Percentiles rank a stretch among this genome's conserved stretches.
Conservation (phyloP, 192 early-diverging fungal genomes). For the Chytriomyces confervae region DNA sequence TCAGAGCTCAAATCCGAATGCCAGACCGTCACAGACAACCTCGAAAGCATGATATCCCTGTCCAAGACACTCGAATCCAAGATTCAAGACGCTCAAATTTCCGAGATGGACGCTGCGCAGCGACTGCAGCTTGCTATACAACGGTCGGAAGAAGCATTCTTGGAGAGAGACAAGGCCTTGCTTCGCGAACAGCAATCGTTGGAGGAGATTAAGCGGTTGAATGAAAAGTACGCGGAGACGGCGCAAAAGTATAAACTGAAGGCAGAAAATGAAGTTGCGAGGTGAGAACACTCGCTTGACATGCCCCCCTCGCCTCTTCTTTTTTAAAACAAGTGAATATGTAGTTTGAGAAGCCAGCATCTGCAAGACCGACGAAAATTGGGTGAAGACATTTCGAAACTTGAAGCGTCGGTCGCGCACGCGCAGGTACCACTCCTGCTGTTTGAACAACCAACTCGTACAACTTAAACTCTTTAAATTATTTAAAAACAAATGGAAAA, state of each 20-base stretch:
- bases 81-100: slow-evolving; percentile 11
- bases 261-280: slow-evolving; percentile 44
- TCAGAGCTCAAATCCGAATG: slow-evolving; percentile 25
- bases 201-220: slow-evolving; percentile 43
- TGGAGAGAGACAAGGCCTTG: slow-evolving; percentile 50
- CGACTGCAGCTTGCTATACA: not conserved
- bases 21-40: slow-evolving; percentile 13
- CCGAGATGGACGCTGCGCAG: slow-evolving; percentile 27
- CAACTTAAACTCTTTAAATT: not conserved
- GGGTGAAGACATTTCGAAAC: slow-evolving; percentile 42
- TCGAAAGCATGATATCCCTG: slow-evolving; percentile 12
- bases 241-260: slow-evolving; percentile 42
- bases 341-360: slow-evolving; percentile 46
- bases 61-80: slow-evolving; percentile 29
- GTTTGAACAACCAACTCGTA: slow-evolving; percentile 1
- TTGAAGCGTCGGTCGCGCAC: slow-evolving; percentile 41
- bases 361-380: slow-evolving; percentile 36
- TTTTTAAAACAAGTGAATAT: not conserved
- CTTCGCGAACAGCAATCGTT: slow-evolving; percentile 45
- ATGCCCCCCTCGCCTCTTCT: not conserved
- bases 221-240: slow-evolving; percentile 41
- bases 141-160: slow-evolving; percentile 45
- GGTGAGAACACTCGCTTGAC: slow-evolving; percentile 16
- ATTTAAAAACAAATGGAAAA: not conserved
- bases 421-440: slow-evolving; percentile 28